phyloP scores from a whole-genome alignment of 768 basidiomycete species.

The Ramaria sp. region DNA sequence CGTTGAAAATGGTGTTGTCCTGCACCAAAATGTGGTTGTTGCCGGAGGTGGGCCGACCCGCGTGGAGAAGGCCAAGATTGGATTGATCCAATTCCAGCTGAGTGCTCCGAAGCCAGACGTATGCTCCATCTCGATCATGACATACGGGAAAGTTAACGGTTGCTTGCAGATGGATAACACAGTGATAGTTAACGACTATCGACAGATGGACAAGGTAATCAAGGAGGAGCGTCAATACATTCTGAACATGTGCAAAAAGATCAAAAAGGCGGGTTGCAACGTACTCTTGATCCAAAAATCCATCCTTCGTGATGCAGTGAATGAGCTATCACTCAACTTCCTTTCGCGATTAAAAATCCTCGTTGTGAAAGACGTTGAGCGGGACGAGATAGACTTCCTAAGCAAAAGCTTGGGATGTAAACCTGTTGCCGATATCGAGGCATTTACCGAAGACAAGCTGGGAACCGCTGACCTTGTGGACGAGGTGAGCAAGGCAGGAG shows the following conservation, averaged over 20 bases:
- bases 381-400: constrained; percentile 97
- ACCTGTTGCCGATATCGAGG: constrained; percentile 94
- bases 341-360: constrained; percentile 94
- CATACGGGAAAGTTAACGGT: neutral
- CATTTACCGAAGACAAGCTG: constrained; percentile 95
- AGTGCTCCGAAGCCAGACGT: constrained; percentile 97
- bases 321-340: constrained; percentile 94
- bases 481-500: constrained; percentile 69
- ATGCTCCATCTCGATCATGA: constrained; percentile 19
- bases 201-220: constrained; percentile 99
- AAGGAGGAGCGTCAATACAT: constrained; percentile 98
- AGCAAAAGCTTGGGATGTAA: constrained; percentile 91
- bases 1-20: constrained; percentile 81
- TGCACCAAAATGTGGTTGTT: constrained; percentile 89
- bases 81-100: constrained; percentile 95
- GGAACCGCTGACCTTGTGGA: constrained; percentile 95
- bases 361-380: constrained; percentile 94
- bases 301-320: constrained; percentile 97
- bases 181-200: constrained; percentile 97
- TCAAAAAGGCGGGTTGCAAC: constrained; percentile 99
- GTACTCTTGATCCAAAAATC: constrained; percentile 99
- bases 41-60: constrained; percentile 88
- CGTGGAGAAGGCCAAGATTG: constrained; percentile 98
- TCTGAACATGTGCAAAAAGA: constrained; percentile 96
- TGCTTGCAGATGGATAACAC: constrained; percentile 87